A percentile compares a stretch with the other conserved stretches of the same genome.
phyloP scores from a whole-genome alignment of 2,329 filamentous ascomycete species.

The Colletotrichum ledebouriae region DNA sequence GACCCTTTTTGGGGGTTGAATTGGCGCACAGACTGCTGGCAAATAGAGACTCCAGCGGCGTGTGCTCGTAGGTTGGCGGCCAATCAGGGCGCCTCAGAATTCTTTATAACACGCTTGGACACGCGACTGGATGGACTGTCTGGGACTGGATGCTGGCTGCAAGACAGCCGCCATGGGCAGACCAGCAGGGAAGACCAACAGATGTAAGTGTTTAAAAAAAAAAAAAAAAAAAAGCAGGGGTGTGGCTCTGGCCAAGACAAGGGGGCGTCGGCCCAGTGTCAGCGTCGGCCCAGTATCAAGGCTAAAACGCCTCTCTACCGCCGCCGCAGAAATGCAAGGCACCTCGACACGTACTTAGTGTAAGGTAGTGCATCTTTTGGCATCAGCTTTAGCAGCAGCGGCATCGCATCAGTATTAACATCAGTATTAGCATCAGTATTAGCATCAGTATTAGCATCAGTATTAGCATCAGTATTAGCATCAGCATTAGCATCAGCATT shows the following conservation, averaged over 20 bases:
- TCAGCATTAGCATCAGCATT: too few relatives aligned
- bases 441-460: too few relatives aligned
- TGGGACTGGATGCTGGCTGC: constrained; percentile 24
- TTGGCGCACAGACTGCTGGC: constrained; percentile 35
- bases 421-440: too few relatives aligned
- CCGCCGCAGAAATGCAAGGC: constrained; percentile 38
- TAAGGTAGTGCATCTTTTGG: constrained; percentile 7
- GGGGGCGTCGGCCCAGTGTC: constrained; percentile 27
- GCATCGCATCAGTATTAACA: too few relatives aligned
- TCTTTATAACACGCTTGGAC: constrained; percentile 28
- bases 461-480: too few relatives aligned
- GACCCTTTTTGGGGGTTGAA: constrained; percentile 25
- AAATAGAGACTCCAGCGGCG: constrained; percentile 29
- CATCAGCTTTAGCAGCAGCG: too few relatives aligned
- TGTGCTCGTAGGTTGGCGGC: constrained; percentile 9
- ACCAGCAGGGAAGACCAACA: neutral
- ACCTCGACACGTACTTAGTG: constrained; percentile 11
- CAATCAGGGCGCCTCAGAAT: constrained; percentile 13
- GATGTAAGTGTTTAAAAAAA: neutral
- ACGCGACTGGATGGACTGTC: constrained; percentile 37
- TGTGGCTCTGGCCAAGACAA: neutral
- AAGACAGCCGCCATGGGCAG: too few relatives aligned
- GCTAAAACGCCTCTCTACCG: constrained; percentile 40
- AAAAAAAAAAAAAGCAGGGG: neutral
- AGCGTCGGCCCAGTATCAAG: constrained; percentile 22